Evolutionary conservation across 208 protist species (phyloP), one percentile per base, ranked within the genome.

Genomic region (Crithidia acanthocephali): DNA sequence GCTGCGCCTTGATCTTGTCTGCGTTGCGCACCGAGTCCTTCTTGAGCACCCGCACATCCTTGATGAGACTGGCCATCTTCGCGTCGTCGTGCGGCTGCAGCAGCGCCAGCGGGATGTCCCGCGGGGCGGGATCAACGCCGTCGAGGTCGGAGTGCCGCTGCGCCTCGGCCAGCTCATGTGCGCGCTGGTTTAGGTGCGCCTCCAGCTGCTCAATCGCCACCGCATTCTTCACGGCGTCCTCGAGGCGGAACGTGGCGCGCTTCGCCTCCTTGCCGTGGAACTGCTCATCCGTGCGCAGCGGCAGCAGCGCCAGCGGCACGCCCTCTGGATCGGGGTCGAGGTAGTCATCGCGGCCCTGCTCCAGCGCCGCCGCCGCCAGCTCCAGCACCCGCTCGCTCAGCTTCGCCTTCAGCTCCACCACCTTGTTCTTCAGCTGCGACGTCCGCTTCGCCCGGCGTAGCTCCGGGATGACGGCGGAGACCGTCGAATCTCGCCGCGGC

Each of bases 71-170:
- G 4, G 37, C 66, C 58, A 94, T 83, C 56, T 74, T 74, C n/a
- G 74, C 16, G 61, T 95, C 85, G 20, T 79, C 60, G 75, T 95
- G 86, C 6, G 81, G 84, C 11, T 88, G 63, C 40, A 95, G 79
- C 35, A 91, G 32, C 16, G 64, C 76, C 51, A 95, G 63, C 7
- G 90, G 85, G 23, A 95, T 76, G 35, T 79, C 87, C 8, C 68
- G 50, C 13, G 90, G 86, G 0, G 58, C 60, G 37, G 66, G 53
- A 15, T 95, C 84, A 28, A 95, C 64, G 16, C 84, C 85, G 40
- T 66, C 48, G 20, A 93, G 66, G 56, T 95, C 90, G 42, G 87
- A 77, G 65, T 74, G 59, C 40, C 88, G 76, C 52, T 93, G 86
- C 64, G 75, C 62, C 47, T 64, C 68, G 28, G 90, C 86, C 50